phyloP scores from a whole-genome alignment of 2,329 filamentous ascomycete species.

The Plectosphaerella cucumerina region DNA sequence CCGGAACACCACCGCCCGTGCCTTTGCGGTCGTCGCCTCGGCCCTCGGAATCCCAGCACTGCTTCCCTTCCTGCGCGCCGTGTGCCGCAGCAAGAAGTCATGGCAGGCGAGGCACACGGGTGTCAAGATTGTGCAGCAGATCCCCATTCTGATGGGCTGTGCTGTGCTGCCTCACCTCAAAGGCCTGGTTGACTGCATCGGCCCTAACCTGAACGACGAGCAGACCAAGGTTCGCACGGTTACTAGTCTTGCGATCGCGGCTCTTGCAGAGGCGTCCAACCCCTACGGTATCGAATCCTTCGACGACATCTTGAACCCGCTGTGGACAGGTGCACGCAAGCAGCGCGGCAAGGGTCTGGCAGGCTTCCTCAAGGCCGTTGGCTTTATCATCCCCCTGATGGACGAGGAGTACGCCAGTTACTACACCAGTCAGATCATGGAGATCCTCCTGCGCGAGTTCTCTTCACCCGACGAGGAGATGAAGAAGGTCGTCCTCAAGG shows the following conservation, averaged over 20 bases:
- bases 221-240: constrained; percentile 97
- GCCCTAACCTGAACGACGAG: constrained; percentile 92
- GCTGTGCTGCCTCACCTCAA: constrained; percentile 94
- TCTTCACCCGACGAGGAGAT: constrained; percentile 97
- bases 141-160: constrained; percentile 97
- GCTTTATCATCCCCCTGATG: constrained; percentile 98
- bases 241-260: constrained; percentile 90
- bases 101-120: constrained; percentile 98
- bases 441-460: constrained; percentile 93
- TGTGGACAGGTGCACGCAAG: constrained; percentile 95
- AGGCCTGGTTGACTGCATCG: constrained; percentile 93
- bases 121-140: constrained; percentile 98
- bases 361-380: constrained; percentile 94
- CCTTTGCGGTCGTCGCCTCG: constrained; percentile 95
- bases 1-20: constrained; percentile 92
- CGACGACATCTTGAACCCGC: constrained; percentile 92
- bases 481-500: constrained; percentile 99
- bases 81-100: constrained; percentile 97
- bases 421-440: constrained; percentile 98
- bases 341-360: constrained; percentile 95
- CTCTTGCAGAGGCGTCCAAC: constrained; percentile 91
- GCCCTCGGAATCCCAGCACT: constrained; percentile 93
- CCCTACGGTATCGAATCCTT: constrained; percentile 99
- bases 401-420: constrained; percentile 99
- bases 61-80: constrained; percentile 89